A percentile compares a stretch with the other conserved stretches of the same genome.
Evolutionary conservation across 192 early-diverging fungal species (phyloP).

Genomic region (Gonapodya sp.): DNA sequence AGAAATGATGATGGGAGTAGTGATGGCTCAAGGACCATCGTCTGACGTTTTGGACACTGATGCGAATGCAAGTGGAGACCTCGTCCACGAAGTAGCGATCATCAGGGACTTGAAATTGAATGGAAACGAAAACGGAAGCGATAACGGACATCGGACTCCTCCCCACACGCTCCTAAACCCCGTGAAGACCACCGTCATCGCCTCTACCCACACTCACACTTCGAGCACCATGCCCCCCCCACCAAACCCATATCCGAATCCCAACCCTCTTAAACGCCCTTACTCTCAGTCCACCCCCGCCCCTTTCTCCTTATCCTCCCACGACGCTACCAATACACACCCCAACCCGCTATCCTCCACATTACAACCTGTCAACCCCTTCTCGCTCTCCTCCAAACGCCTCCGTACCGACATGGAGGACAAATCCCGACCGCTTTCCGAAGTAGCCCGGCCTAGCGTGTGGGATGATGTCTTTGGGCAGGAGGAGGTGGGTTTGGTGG

Average conservation of each 20-base stretch:
- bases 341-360: neutral
- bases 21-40: constrained; percentile 10
- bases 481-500: neutral
- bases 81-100: no score
- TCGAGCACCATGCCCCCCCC: neutral
- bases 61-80: neutral
- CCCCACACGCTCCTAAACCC: constrained; percentile 4
- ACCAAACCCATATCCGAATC: neutral
- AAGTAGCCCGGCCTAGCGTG: constrained; percentile 40
- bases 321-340: neutral
- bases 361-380: constrained; percentile 1
- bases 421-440: constrained; percentile 48
- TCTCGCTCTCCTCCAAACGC: constrained; percentile 17
- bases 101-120: neutral
- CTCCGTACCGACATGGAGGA: constrained; percentile 17
- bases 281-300: neutral
- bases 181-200: no score
- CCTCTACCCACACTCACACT: neutral
- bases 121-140: neutral
- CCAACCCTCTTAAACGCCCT: neutral
- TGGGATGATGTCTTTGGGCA: constrained; percentile 69
- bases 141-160: no score
- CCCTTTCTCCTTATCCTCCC: neutral
- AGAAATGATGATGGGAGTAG: no score
- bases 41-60: neutral